Evolutionary conservation across 2,329 filamentous ascomycete species (phyloP), one percentile per base, ranked within the genome.

Genomic region (Colletotrichum paranaense): DNA sequence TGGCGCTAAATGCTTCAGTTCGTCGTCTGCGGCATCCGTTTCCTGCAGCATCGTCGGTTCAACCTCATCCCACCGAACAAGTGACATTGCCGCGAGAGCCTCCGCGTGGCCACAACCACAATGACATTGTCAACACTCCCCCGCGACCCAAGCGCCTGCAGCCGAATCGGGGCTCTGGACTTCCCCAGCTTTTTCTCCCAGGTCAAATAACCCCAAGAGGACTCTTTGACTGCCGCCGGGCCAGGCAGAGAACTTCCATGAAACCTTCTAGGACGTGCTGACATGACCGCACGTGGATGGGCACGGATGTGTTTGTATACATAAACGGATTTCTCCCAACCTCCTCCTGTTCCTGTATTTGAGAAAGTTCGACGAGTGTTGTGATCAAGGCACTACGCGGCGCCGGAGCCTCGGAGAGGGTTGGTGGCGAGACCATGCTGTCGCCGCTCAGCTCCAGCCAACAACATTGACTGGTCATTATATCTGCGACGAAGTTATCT

Each of bases 1-100:
- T 5, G 26, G 26, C 26, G 26, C 26, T 26, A 26, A 26, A 26
- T 26, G 26, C 26, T 26, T 26, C 26, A 26, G 59, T 16, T 59
- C 65, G 53, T 38, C 70, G 53, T 73, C 53, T 46, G 52, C 59
- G 38, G 49, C 70, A 28, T 60, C 62, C 68, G 56, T 26, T 55
- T 26, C 26, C 32, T 22, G 35, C 49, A 24, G 35, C 35, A 32
- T n/a, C 30, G 28, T 19, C 60, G 28, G 46, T 19, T 30, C 46
- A 38, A 19, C 16, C 42, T 6, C n/a, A 22, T 35, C 46, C 3
- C 28, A 7, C 11, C 9, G 14, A 7, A 30, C 11, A 12, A 30
- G n/a, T 56, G 11, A 26, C 19, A 4, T 16, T 30, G 14, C 24
- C 22, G 35, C 22, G 26, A 22, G 35, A 38, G 52, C n/a, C 53